These are phyloP conservation scores for Nephromyces sp. DNA, from an alignment of 169 alveolate species.

Conservation along the genomic window DNA sequence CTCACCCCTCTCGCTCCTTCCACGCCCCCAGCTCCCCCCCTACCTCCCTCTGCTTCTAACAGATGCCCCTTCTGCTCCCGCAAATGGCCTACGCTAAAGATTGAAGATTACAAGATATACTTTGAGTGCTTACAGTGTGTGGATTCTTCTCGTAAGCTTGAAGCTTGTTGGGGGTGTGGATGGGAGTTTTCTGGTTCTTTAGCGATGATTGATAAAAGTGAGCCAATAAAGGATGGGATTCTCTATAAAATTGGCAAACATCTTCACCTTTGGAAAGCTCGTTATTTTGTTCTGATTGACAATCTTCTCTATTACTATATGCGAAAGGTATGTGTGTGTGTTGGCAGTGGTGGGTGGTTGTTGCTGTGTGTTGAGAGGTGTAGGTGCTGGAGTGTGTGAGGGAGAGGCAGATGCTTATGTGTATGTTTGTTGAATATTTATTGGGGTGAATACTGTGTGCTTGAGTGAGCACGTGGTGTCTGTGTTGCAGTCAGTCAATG, in stretches of 20 bases:
- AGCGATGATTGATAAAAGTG: conserved; percentile 11
- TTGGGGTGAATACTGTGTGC: too few species aligned
- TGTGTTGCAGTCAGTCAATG: too few species aligned
- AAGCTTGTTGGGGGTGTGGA: conserved; percentile 40
- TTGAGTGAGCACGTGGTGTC: too few species aligned
- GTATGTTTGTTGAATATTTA: not conserved
- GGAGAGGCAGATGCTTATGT: not conserved
- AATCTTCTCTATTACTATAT: conserved; percentile 63
- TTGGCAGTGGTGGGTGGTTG: not conserved
- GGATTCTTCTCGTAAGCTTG: not conserved
- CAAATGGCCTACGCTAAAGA: not conserved
- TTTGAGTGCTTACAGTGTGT: not conserved
- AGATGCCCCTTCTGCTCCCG: not conserved
- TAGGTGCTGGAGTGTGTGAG: not conserved
- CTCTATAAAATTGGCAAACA: conserved; percentile 66
- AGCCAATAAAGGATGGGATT: conserved; percentile 58
- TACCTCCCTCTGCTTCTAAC: not conserved
- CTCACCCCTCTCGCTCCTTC: too few species aligned
- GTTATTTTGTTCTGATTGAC: conserved; percentile 65
- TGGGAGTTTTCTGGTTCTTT: conserved; percentile 42
- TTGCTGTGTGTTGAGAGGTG: not conserved
- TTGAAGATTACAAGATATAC: not conserved
- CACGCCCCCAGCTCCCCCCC: not conserved
- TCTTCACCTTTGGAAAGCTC: conserved; percentile 57
- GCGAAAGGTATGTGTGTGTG: conserved; percentile 27